Evolutionary conservation across 495 filamentous ascomycete species (phyloP), one percentile per base, ranked within the genome.

Genomic region (Xylaria curta): DNA sequence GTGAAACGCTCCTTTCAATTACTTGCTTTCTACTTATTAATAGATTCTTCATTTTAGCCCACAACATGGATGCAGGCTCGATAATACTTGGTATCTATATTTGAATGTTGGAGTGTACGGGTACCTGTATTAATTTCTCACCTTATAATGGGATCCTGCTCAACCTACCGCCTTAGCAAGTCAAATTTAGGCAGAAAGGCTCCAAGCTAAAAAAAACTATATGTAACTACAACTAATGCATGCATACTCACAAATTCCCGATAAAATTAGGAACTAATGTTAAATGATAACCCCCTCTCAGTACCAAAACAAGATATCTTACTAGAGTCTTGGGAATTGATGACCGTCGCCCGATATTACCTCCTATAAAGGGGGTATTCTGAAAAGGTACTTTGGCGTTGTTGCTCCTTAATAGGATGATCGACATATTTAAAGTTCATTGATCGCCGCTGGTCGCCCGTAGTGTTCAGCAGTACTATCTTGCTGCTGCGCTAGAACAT

Each of bases 391-490:
- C 5, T 9, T 54, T 3, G 21, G 4, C 28, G 7, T 36, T 9
- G 13, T 17, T 19, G 3, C 5, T 3, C 54, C n/a, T 36, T 0
- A 59, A 2, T 36, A 26, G 24, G 54, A 59, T 4, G 13, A 8
- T 26, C 44, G 38, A 36, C 15, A 28, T 33, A 12, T 8, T 68
- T 71, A 77, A 31, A 77, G 74, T 44, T 78, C 77, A 13, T 60
- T 64, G 6, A 62, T 19, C 5, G 53, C 61, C 26, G 53, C 56
- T 15, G 53, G 60, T 0, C 12, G 44, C 5, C 31, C 65, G 12
- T 60, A 47, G 3, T 31, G 1, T 53, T 59, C 28, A 19, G 40
- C 42, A 21, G 38, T 44, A 21, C 72, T 66, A 13, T 73, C 42
- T 42, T 75, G 66, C n/a, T 71, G 47, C n/a, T 73, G 70, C 33